Evolutionary conservation across 768 basidiomycete species (phyloP), one percentile per base, ranked within the genome.

Genomic region (Mycena amicta): DNA sequence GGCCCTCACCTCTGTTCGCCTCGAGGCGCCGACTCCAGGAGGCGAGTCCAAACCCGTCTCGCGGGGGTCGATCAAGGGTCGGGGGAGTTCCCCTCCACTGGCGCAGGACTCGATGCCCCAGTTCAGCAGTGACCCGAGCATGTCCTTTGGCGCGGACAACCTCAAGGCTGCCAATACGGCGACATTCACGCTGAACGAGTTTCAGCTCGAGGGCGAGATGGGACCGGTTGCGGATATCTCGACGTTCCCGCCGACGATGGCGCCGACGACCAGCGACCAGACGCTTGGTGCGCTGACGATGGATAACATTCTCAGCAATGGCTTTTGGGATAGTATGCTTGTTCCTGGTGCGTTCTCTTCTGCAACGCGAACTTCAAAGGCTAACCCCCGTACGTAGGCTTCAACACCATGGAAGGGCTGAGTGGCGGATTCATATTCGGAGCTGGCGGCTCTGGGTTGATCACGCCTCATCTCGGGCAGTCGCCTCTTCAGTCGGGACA

Each of bases 181-280:
- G 6, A 8, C 68, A 18, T 72, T 71, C 54, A 55, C 67, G 51
- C 65, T 86, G 57, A 75, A 78, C 60, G 84, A 85, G 66, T 91
- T 87, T 72, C 84, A 88, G 58, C 88, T 90, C 66, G 85, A 85
- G 52, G 78, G 90, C 53, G 92, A 93, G 77, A 92, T 92, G 89
- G 92, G 91, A 0, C 90, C 89, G 3, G 89, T 87, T 16, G 84
- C 82, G 60, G 91, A 93, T 69, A 86, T 93, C 66, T 83, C 88
- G 47, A 91, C 86, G 54, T 93, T 93, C 82, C 92, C 91, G 50
- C 92, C 92, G n/a, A 92, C 88, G 52, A 92, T 92, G 88, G 87
- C 84, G 49, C 79, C 84, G 4, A 55, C 75, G 55, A 77, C 80
- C 53, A 47, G 70, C 33, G 76, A 75, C 55, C 78, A 81, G 31